phyloP scores from a whole-genome alignment of 2,329 filamentous ascomycete genomes.

The Tolypocladium ophioglossoides region DNA sequence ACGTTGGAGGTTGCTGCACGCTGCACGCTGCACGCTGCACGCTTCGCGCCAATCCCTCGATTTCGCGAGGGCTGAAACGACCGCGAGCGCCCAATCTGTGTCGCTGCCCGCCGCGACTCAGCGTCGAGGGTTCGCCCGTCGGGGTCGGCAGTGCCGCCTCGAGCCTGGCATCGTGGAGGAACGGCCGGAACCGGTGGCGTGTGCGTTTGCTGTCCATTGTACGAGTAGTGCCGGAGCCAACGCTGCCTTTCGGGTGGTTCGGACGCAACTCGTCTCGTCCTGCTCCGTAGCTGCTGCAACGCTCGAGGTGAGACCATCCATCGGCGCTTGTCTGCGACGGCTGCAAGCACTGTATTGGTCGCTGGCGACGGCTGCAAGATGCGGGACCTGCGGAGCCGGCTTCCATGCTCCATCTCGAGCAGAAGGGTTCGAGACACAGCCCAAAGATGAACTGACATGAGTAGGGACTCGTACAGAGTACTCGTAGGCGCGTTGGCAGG shows the following conservation, averaged over 20 bases:
- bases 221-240: neutral
- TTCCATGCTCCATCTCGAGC: neutral
- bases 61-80: neutral
- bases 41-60: no score
- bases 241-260: neutral
- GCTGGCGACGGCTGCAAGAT: neutral
- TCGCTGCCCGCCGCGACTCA: neutral
- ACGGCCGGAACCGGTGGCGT: neutral
- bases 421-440: neutral
- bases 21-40: no score
- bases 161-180: no score
- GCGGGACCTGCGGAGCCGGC: neutral
- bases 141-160: no score
- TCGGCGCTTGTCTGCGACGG: neutral
- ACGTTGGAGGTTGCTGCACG: no score
- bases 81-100: neutral
- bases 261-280: neutral
- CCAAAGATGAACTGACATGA: neutral
- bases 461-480: no score
- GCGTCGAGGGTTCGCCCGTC: neutral
- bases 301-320: no score
- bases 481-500: no score
- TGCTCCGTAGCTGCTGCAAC: no score
- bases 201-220: neutral
- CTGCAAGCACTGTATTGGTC: neutral